Base-by-base conservation (phyloP, 305 asterid genomes). In the Fraxinus paxiana region DNA sequence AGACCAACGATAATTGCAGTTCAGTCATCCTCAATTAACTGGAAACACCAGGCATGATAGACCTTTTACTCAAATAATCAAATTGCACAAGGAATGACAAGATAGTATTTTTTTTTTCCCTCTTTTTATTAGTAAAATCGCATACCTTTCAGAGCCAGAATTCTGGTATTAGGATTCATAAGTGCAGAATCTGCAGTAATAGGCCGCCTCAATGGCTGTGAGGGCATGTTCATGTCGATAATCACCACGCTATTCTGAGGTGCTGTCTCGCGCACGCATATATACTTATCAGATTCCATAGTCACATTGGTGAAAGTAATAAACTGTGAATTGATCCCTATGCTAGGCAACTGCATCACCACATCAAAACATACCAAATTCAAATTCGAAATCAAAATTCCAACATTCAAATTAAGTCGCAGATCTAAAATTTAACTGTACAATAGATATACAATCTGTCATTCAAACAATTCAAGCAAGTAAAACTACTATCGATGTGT, bases 181-280 rank as follows among this genome's bases (percentile, higher is more conserved):
- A 96, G 97, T 10, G 99, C 99, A 1, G 99, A 96, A 85, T 96
- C 98, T 1, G 99, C 99, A 41, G 99, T 96, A 83, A 96, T 92
- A 2, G 99, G 99, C 77, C 99, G 91, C 88, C 99, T 91, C 92
- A 96, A 67, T 30, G 99, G 99, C 86, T 94, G 98, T 84, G 63
- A 90, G 30, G 99, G 99, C 98, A 93, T 93, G 88, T 37, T 94
- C 98, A 92, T 96, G 69, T 96, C 99, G 41, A 96, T 84, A 85
- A 96, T 96, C 75, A 96, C 99, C 67, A 96, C 98, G 69, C 98
- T 93, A 85, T 94, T 96, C 48, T 94, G 98, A 9, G 99, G 98
- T 1, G 98, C 77, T 5, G 99, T 96, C 90, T 96, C 99, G 6
- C 99, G 94, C 20, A 96, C 98, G 56, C 99, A 96, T 56, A 96